Conservation (phyloP, 345 rosid species). For the Eucalyptus grandis region DNA sequence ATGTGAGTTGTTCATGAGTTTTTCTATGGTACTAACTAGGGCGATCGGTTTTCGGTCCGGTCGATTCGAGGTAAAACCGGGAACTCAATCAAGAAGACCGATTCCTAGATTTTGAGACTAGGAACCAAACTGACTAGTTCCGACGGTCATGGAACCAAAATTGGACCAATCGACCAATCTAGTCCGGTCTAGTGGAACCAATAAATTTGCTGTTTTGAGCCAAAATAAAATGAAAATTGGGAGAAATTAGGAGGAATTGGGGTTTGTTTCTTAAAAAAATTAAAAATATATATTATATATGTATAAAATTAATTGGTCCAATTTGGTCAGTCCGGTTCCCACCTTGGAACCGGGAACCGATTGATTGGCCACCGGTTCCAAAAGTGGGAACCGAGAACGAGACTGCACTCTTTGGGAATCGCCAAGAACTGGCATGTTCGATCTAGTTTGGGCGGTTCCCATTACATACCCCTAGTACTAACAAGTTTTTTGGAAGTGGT, state of each 20-base stretch:
- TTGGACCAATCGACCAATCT: rapidly evolving
- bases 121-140: rapidly evolving
- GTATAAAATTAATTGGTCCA: too few species aligned
- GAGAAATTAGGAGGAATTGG: too few species aligned
- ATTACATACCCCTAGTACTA: too few species aligned
- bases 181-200: rapidly evolving
- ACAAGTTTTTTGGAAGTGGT: too few species aligned
- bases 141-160: too few species aligned
- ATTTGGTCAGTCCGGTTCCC: rapidly evolving
- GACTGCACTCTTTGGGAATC: too few species aligned
- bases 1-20: not conserved
- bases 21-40: not conserved
- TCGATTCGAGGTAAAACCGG: rapidly evolving
- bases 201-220: too few species aligned
- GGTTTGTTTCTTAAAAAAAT: too few species aligned
- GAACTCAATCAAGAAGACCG: rapidly evolving
- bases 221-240: too few species aligned
- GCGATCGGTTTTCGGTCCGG: rapidly evolving
- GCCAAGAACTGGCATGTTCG: rapidly evolving
- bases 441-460: rapidly evolving
- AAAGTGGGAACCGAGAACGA: too few species aligned
- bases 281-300: too few species aligned
- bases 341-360: rapidly evolving
- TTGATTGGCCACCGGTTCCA: rapidly evolving
- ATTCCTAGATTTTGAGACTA: rapidly evolving